A percentile compares a stretch with the other conserved stretches of the same genome.
Evolutionary conservation across 805 yeast genomes (phyloP).

Genomic region (Zygosaccharomyces bisporus): DNA sequence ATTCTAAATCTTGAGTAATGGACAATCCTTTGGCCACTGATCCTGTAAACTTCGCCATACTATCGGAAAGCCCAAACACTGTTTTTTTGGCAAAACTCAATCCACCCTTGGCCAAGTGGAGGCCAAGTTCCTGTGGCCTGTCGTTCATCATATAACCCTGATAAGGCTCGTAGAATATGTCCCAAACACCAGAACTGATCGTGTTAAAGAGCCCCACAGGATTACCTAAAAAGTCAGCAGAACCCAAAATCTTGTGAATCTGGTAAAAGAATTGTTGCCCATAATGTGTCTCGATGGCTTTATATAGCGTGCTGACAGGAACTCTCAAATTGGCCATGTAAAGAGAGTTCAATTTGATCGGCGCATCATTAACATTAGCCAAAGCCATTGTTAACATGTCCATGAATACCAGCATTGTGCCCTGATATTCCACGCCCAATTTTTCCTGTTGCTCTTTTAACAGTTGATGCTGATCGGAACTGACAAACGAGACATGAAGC

Average conservation of each 20-base stretch:
- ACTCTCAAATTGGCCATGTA: conserved; percentile 86
- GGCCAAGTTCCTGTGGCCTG: conserved; percentile 92
- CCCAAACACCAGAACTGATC: conserved; percentile 91
- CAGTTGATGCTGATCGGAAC: conserved; percentile 73
- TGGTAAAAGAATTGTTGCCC: conserved; percentile 90
- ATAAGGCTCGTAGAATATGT: conserved; percentile 94
- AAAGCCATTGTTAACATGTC: conserved; percentile 93
- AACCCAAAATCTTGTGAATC: conserved; percentile 86
- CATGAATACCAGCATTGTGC: conserved; percentile 68
- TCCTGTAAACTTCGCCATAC: conserved; percentile 88
- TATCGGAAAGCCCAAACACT: conserved; percentile 91
- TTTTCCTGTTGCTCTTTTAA: conserved; percentile 48
- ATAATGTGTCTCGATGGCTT: conserved; percentile 77
- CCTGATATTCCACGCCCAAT: conserved; percentile 38
- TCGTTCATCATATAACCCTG: conserved; percentile 93
- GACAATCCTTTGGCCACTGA: conserved; percentile 92
- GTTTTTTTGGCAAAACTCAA: conserved; percentile 90
- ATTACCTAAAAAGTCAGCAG: conserved; percentile 94
- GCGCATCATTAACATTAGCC: conserved; percentile 96
- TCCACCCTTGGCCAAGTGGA: conserved; percentile 95
- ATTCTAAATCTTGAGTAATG: conserved; percentile 78
- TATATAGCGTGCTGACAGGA: conserved; percentile 67
- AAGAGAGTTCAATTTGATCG: conserved; percentile 81
- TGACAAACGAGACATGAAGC: conserved; percentile 81
- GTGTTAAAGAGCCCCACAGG: conserved; percentile 96